Evolutionary conservation across 2,329 filamentous ascomycete genomes (phyloP), one percentile per base, ranked within the genome.

Genomic region (Talaromyces pinophilus): DNA sequence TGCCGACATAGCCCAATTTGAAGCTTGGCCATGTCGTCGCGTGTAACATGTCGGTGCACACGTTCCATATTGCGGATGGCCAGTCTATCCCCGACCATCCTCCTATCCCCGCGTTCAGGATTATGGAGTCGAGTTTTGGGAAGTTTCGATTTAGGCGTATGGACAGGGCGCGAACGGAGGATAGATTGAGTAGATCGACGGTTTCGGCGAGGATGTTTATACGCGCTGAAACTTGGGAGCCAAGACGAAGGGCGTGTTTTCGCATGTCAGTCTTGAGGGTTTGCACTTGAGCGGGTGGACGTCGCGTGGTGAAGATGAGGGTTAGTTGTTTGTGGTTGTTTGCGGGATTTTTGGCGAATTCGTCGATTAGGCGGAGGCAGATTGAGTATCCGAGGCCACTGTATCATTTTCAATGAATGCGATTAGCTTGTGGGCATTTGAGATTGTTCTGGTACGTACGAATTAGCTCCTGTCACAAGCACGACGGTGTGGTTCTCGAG

Each of bases 301-400:
- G 91, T 70, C 94, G 91, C 0, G 94, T 97, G 5, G 92, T 96
- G 69, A 92, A 88, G 69, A 97, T 87, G 64, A 97, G 84, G 71
- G 92, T 86, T 54, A 98, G 86, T 17, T 46, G 57, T 73, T 90
- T 87, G 66, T 91, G 85, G 35, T 84, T 82, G 59, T 87, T 82
- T 35, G 90, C 86, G 42, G 87, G 88, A 13, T 87, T 87, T 67
- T 83, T 81, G 67, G 96, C 87, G 82, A 97, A 97, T 73, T 96
- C 92, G 81, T 97, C 92, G 72, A 96, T 94, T 65, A 97, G 84
- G 68, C 92, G 91, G 74, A 91, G 88, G 76, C 91, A 91, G 71
- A 92, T 93, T 64, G 90, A 89, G 72, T 94, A 90, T 54, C 94
- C 94, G 54, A 97, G 88, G 68, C 94, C 94, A 76, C 94, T 97